phyloP scores from a whole-genome alignment of 1,284 basidiomycete genomes.

The Ganoderma leucocontextum region DNA sequence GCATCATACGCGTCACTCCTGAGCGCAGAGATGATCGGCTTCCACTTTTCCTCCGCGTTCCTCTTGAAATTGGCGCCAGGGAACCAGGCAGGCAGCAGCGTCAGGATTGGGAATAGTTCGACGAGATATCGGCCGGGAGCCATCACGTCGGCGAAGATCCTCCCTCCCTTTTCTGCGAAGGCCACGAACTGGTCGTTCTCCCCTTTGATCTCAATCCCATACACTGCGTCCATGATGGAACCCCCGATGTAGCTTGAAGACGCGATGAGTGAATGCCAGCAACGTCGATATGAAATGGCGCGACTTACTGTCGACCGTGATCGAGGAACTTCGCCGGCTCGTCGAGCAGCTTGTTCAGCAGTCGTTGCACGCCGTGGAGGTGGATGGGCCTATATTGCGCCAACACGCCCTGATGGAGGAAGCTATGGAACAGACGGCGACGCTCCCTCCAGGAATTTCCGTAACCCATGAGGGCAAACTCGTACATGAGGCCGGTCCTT shows the following conservation, averaged over 20 bases:
- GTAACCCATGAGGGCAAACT: conserved; percentile 9
- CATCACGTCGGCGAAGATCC: conserved; percentile 14
- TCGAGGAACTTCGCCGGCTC: conserved; percentile 17
- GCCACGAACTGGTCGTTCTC: conserved; percentile 16
- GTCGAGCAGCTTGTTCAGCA: conserved; percentile 18
- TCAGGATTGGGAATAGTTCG: conserved; percentile 21
- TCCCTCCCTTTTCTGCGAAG: conserved; percentile 24
- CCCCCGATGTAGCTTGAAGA: conserved; percentile 15
- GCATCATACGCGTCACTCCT: conserved; percentile 17
- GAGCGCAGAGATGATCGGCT: background rate
- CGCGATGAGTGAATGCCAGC: background rate
- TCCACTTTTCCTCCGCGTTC: conserved; percentile 9
- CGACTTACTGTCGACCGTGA: conserved; percentile 16
- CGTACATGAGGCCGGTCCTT: conserved; percentile 5
- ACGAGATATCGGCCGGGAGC: conserved; percentile 24
- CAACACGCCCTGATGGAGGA: conserved; percentile 17
- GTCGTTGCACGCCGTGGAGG: conserved; percentile 16
- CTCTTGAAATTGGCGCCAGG: conserved; percentile 25
- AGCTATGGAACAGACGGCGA: conserved; percentile 21
- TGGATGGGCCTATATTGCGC: conserved; percentile 13
- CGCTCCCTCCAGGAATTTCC: conserved; percentile 4
- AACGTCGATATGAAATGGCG: background rate
- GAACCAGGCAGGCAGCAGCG: conserved; percentile 23
- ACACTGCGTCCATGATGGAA: conserved; percentile 21
- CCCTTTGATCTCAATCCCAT: conserved; percentile 14